Base-by-base conservation (phyloP, 306 rosid genomes). In the Ormosia semicastrata region DNA sequence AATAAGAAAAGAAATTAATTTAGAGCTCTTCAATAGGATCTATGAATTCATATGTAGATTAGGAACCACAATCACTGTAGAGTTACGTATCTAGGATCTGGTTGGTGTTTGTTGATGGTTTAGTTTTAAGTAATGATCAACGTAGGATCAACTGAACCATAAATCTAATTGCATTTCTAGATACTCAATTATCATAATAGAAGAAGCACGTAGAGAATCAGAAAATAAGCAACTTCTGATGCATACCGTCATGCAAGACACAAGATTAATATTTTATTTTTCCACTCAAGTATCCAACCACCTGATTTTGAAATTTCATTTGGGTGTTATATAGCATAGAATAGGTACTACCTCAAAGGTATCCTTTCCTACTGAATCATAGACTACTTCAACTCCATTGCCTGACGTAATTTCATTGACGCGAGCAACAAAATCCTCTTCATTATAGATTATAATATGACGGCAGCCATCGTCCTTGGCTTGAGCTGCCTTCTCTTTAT, bases 381-480 rank as follows among this genome's bases (percentile, higher is more conserved):
- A 93, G 81, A 93, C 97, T 59, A 91, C 94, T 53, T 93, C 89
- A 69, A 93, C 97, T 68, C 94, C 98, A 50, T 86, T 89, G 79
- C 93, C 94, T 2, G 90, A 87, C 52, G 97, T 93, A 52, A 93
- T 85, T 84, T 93, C 90, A 1, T 72, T 87, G 69, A 93, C 94
- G 7, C 94, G 87, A 50, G 89, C 83, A 71, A 91, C 94, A 82
- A 91, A 93, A 63, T 93, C 94, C 72, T 91, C 93, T 83, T 91
- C 88, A 52, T 82, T 87, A 33, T 86, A 87, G 75, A 88, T 54
- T 76, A 90, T 93, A 36, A 90, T 89, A 87, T 93, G 93, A 79
- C 85, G 96, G 13, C 97, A 92, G 14, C 98, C 93, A 80, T 93
- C 98, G 49, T 86, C 92, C 85, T 85, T 90, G 85, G 98, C 98